A percentile compares a stretch with the other conserved stretches of the same genome.
These are phyloP conservation scores for Phytophthora palmivora DNA, from an alignment of 352 stramenopile genomes.

Conservation along the genomic window DNA sequence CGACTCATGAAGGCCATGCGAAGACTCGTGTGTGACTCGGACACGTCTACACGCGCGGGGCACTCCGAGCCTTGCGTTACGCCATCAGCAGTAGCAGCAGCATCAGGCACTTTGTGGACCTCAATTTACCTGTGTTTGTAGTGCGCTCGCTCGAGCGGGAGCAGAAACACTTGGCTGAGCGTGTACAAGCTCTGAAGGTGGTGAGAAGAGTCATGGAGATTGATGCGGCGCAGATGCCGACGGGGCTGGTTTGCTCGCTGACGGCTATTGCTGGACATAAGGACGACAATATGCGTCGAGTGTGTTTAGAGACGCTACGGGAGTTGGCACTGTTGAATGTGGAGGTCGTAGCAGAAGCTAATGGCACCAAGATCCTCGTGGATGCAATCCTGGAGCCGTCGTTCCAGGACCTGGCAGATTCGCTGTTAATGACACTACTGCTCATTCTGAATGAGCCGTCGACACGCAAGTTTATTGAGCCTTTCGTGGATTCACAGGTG, in stretches of 20 bases:
- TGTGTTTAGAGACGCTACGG: constrained; percentile 87
- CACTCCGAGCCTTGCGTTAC: constrained; percentile 84
- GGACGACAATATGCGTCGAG: constrained; percentile 89
- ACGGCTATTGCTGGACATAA: constrained; percentile 88
- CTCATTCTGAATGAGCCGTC: constrained; percentile 87
- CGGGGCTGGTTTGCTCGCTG: constrained; percentile 79
- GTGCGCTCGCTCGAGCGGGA: constrained; percentile 88
- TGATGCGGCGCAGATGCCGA: constrained; percentile 85
- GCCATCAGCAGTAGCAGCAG: constrained; percentile 80
- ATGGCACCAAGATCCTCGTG: constrained; percentile 85
- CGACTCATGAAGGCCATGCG: constrained; percentile 84
- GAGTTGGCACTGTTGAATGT: constrained; percentile 85
- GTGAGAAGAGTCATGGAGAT: constrained; percentile 88
- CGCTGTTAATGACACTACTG: constrained; percentile 85
- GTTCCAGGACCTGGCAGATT: constrained; percentile 87
- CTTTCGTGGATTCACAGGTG: constrained; percentile 90
- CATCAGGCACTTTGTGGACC: constrained; percentile 70
- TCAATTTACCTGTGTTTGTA: constrained; percentile 85
- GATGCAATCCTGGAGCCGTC: constrained; percentile 90
- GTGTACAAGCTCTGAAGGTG: constrained; percentile 89
- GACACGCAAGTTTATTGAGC: constrained; percentile 87
- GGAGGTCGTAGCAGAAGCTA: constrained; percentile 84
- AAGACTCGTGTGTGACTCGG: constrained; percentile 75
- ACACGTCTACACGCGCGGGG: constrained; percentile 81
- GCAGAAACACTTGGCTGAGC: constrained; percentile 85